Percentiles rank a stretch among this genome's conserved stretches.
Evolutionary conservation across 1,284 basidiomycete genomes (phyloP).

Genomic region (Cutaneotrichosporon mucoides): DNA sequence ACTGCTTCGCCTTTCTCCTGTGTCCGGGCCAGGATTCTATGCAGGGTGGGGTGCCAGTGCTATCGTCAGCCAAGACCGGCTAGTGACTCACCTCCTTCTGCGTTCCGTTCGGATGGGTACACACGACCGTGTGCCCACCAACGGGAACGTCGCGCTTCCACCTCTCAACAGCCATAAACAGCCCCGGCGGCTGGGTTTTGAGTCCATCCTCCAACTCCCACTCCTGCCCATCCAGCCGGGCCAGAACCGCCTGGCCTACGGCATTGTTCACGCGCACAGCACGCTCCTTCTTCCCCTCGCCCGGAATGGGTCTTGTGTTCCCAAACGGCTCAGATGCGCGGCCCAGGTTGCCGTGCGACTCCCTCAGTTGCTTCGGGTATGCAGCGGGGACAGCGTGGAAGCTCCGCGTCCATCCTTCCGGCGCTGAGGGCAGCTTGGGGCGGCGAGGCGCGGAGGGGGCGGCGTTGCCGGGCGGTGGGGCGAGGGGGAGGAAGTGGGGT

Average conservation of each 20-base stretch:
- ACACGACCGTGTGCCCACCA: constrained; percentile 61
- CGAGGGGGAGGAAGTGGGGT: constrained; percentile 7
- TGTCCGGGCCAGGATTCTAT: constrained; percentile 46
- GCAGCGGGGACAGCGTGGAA: constrained; percentile 10
- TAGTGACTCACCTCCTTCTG: constrained; percentile 53
- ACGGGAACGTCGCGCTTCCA: constrained; percentile 17
- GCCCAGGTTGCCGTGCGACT: constrained; percentile 16
- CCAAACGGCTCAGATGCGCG: constrained; percentile 22
- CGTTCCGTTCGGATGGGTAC: constrained; percentile 76
- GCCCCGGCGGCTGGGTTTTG: constrained; percentile 41
- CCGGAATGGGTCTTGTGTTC: constrained; percentile 1
- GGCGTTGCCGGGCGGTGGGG: constrained; percentile 6
- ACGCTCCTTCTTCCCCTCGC: constrained; percentile 37
- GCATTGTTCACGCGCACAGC: constrained; percentile 14
- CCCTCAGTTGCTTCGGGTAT: not conserved
- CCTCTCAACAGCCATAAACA: constrained; percentile 32
- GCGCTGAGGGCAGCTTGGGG: constrained; percentile 15
- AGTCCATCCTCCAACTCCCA: constrained; percentile 8
- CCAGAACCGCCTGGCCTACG: constrained; percentile 3
- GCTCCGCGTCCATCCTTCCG: constrained; percentile 11
- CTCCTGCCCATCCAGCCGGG: constrained; percentile 4
- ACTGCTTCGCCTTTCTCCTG: not conserved
- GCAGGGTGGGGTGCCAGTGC: constrained; percentile 62
- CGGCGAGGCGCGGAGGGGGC: constrained; percentile 5
- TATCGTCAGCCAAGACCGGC: constrained; percentile 40